Evolutionary conservation across 768 basidiomycete species (phyloP), one percentile per base, ranked within the genome.

Genomic region (Hypholoma fasciculare): DNA sequence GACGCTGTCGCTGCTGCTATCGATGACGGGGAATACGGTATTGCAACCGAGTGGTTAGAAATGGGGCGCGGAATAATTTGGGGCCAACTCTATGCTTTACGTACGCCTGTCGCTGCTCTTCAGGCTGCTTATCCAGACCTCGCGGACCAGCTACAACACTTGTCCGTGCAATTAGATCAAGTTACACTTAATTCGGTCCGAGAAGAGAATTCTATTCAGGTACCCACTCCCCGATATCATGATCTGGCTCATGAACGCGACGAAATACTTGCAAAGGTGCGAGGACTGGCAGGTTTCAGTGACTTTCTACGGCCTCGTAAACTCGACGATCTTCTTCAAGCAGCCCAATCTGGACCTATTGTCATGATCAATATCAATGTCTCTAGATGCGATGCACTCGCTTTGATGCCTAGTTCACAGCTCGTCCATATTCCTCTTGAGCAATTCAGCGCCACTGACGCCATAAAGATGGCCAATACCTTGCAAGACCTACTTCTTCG

Each of bases 311-410:
- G 36, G 7, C 68, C 64, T 1, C 49, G 49, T 37, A 39, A 19
- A 17, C 47, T 49, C 16, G 42, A 17, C 5, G 54, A 54, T n/a
- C 51, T 63, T 27, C 38, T 59, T 14, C 14, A 30, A 16, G 49
- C 59, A 0, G 49, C 59, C 3, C 44, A 48, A 19, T 36, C 40
- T 7, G 65, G 68, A 2, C 61, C 65, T 7, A 23, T 54, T 44
- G 26, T 54, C 30, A 16, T 39, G 16, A 9, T 59, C 26, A 50
- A 30, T 20, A 19, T 54, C 38, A 49, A 20, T 42, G 13, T 6
- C 7, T 16, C 40, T 14, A 42, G 64, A 26, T 68, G 66, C 27
- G 67, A 70, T 47, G 66, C 65, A 7, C 44, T 70, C 2, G 57
- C 59, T 8, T 52, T 69, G 16, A 16, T 49, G 14, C 48, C 57